Percentiles rank a stretch among this genome's conserved stretches.
These are phyloP conservation scores for Eucalyptus sideroxylon DNA, from an alignment of 345 rosid species.

Conservation along the genomic window DNA sequence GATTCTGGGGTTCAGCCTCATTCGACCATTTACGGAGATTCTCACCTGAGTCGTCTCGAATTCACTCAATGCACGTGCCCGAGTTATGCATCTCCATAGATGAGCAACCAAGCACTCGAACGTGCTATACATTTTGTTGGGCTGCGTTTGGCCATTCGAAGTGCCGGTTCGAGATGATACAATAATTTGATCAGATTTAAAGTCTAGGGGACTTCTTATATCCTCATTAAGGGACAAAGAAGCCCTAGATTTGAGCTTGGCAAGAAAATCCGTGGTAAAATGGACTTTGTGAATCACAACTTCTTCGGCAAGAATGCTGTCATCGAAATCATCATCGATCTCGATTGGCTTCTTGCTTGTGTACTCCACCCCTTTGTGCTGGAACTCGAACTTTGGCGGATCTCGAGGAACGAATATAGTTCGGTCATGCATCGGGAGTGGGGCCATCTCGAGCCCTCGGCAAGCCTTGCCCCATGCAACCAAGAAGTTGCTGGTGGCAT, in stretches of 20 bases:
- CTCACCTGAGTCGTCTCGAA: background rate
- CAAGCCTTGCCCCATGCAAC: slow-evolving; percentile 19
- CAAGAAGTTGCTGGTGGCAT: slow-evolving; percentile 11
- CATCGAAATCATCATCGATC: background rate
- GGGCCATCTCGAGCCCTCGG: slow-evolving; percentile 7
- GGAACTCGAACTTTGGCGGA: slow-evolving; percentile 1
- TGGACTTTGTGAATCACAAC: slow-evolving; percentile 10
- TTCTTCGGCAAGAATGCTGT: background rate
- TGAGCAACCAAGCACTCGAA: slow-evolving; percentile 14
- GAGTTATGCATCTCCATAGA: slow-evolving; percentile 12
- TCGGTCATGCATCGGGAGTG: slow-evolving; percentile 1
- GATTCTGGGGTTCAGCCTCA: background rate
- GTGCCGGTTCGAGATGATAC: background rate
- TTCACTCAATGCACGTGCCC: background rate
- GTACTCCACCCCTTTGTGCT: slow-evolving; percentile 10
- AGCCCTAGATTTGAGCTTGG: slow-evolving; percentile 8
- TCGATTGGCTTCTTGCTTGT: background rate
- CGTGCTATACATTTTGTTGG: background rate
- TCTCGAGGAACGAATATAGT: slow-evolving; percentile 4
- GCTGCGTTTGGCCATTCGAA: background rate
- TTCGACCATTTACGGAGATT: slow-evolving; percentile 8
- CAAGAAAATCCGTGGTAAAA: slow-evolving; percentile 11
- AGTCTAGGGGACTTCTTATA: background rate
- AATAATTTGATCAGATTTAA: background rate
- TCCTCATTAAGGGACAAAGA: background rate